Evolutionary conservation across 495 filamentous ascomycete species (phyloP).

Genomic region (Trichoderma gamsii): DNA sequence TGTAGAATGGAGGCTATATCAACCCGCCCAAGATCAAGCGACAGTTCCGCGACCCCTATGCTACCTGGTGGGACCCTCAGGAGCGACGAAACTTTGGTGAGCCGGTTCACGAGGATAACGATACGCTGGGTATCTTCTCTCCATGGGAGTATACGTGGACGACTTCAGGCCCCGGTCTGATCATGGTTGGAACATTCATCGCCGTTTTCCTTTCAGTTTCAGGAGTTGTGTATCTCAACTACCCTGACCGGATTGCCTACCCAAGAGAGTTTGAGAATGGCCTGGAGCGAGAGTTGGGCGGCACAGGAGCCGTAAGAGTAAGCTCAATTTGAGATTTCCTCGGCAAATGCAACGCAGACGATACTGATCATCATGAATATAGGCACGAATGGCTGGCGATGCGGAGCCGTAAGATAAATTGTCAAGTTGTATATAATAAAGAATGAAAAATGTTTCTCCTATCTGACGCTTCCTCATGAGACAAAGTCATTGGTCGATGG

Average conservation of each 20-base stretch:
- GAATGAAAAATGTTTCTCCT: not conserved
- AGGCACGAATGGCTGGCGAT: slow-evolving; percentile 23
- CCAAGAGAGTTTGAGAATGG: slow-evolving; percentile 79
- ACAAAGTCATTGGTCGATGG: not conserved
- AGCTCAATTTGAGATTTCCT: slow-evolving; percentile 18
- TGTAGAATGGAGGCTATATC: slow-evolving; percentile 85
- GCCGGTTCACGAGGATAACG: slow-evolving; percentile 93
- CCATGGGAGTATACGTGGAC: slow-evolving; percentile 86
- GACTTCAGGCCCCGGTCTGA: slow-evolving; percentile 60
- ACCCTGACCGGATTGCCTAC: slow-evolving; percentile 78
- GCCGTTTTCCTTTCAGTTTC: slow-evolving; percentile 61
- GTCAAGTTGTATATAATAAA: slow-evolving; percentile 15
- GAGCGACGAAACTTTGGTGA: slow-evolving; percentile 95
- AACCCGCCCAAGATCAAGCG: slow-evolving; percentile 82
- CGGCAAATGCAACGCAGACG: not conserved
- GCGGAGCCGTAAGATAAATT: slow-evolving; percentile 14
- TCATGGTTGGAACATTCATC: slow-evolving; percentile 72
- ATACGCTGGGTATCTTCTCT: slow-evolving; percentile 86
- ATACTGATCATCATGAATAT: slow-evolving; percentile 12
- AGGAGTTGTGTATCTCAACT: slow-evolving; percentile 62
- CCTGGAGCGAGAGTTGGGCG: slow-evolving; percentile 80
- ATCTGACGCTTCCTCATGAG: not conserved
- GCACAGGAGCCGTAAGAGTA: slow-evolving; percentile 46
- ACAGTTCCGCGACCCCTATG: slow-evolving; percentile 85
- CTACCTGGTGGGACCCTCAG: slow-evolving; percentile 95